Evolutionary conservation across 2,329 filamentous ascomycete species (phyloP).

Genomic region (Apiospora hydei): DNA sequence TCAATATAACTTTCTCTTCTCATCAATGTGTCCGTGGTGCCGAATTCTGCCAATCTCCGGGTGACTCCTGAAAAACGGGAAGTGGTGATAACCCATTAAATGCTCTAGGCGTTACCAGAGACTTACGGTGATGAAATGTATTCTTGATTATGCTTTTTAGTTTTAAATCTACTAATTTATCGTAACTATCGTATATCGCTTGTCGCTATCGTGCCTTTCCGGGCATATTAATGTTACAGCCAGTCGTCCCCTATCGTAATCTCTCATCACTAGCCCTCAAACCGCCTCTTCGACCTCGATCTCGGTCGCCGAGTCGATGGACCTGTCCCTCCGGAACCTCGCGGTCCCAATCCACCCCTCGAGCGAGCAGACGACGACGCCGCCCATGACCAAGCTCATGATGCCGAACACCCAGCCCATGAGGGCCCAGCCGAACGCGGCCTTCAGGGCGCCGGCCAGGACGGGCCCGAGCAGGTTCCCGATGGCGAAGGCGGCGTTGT

Average conservation of each 20-base stretch:
- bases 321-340: background rate
- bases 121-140: background rate
- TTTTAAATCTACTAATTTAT: background rate
- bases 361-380: background rate
- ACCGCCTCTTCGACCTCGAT: background rate
- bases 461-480: slow-evolving; percentile 17
- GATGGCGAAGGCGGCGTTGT: slow-evolving; percentile 22
- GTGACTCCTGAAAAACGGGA: background rate
- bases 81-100: too few relatives aligned
- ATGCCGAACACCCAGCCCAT: slow-evolving; percentile 15
- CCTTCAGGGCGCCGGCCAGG: slow-evolving; percentile 13
- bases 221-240: background rate
- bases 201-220: background rate
- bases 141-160: background rate
- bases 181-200: background rate
- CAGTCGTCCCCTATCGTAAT: background rate
- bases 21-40: background rate
- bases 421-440: background rate
- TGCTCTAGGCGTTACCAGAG: too few relatives aligned
- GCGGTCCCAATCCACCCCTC: slow-evolving; percentile 8
- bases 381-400: slow-evolving; percentile 1
- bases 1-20: background rate
- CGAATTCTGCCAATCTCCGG: background rate
- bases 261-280: background rate
- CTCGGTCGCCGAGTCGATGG: background rate